Percentiles rank a stretch among this genome's conserved stretches.
Evolutionary conservation across 441 rosid species (phyloP).

Genomic region (Geranium incanum): DNA sequence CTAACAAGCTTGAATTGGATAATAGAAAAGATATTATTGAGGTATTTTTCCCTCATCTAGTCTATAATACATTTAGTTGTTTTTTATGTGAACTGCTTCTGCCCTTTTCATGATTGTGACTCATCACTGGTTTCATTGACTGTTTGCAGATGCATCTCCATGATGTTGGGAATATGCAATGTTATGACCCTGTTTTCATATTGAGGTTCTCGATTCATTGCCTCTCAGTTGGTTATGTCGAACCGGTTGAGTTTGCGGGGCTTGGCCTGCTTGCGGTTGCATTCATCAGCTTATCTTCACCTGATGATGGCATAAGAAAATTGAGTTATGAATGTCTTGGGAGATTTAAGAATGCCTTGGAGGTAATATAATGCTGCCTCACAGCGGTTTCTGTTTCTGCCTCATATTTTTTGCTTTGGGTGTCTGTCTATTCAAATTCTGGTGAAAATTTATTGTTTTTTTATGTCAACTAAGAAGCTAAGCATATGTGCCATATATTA

Average conservation of each 20-base stretch:
- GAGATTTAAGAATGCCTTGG: slow-evolving; percentile 50
- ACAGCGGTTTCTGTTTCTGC: background rate
- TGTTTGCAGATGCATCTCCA: slow-evolving; percentile 41
- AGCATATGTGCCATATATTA: background rate
- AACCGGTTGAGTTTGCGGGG: slow-evolving; percentile 75
- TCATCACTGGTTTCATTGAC: slow-evolving; percentile 9
- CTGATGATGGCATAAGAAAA: slow-evolving; percentile 72
- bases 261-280: slow-evolving; percentile 88
- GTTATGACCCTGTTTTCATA: slow-evolving; percentile 84
- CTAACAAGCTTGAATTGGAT: slow-evolving; percentile 29
- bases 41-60: slow-evolving; percentile 26
- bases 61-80: background rate
- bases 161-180: slow-evolving; percentile 29
- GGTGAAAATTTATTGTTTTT: background rate
- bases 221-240: slow-evolving; percentile 56
- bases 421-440: slow-evolving; percentile 1
- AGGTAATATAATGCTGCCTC: slow-evolving; percentile 47
- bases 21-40: slow-evolving; percentile 22
- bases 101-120: background rate
- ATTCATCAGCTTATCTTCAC: slow-evolving; percentile 76
- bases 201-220: slow-evolving; percentile 59
- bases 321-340: slow-evolving; percentile 68
- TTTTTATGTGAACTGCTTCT: slow-evolving; percentile 6
- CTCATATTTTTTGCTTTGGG: no score
- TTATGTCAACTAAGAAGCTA: background rate